Conservation (phyloP, 2,329 filamentous ascomycete species). For the Hymenoscyphus albidus region DNA sequence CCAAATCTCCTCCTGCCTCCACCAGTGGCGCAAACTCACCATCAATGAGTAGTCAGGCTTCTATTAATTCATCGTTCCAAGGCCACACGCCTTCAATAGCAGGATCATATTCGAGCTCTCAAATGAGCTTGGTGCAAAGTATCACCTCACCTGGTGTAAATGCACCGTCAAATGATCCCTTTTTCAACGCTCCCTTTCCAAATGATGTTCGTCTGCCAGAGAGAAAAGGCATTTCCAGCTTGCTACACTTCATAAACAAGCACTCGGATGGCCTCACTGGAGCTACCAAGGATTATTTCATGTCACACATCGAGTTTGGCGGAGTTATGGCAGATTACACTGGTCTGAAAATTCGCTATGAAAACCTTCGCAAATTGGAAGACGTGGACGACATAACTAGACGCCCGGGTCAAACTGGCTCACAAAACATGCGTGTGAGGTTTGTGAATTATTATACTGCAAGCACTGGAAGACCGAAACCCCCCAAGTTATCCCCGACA, state of each 20-base stretch:
- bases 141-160: conserved; percentile 26
- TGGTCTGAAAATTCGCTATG: conserved; percentile 67
- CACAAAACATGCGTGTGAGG: conserved; percentile 51
- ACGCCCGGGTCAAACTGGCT: conserved; percentile 24
- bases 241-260: conserved; percentile 77
- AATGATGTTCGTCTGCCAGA: conserved; percentile 71
- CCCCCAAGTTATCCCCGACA: conserved; percentile 34
- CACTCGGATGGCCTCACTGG: conserved; percentile 65
- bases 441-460: conserved; percentile 91
- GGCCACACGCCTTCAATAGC: conserved; percentile 23
- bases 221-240: conserved; percentile 62
- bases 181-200: conserved; percentile 70
- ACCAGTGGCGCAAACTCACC: conserved; percentile 20
- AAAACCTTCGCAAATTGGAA: conserved; percentile 65
- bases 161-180: conserved; percentile 47
- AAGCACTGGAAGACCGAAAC: conserved; percentile 69
- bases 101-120: conserved; percentile 23
- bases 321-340: conserved; percentile 73
- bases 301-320: conserved; percentile 80
- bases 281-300: conserved; percentile 69
- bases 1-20: conserved; percentile 16
- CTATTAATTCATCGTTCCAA: conserved; percentile 16
- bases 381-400: conserved; percentile 55
- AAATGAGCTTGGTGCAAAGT: conserved; percentile 25
- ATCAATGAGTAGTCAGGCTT: conserved; percentile 18